Percentiles rank a stretch among this genome's conserved stretches.
Evolutionary conservation across 2,329 filamentous ascomycete species (phyloP).

Genomic region (Teratosphaeria viscida): DNA sequence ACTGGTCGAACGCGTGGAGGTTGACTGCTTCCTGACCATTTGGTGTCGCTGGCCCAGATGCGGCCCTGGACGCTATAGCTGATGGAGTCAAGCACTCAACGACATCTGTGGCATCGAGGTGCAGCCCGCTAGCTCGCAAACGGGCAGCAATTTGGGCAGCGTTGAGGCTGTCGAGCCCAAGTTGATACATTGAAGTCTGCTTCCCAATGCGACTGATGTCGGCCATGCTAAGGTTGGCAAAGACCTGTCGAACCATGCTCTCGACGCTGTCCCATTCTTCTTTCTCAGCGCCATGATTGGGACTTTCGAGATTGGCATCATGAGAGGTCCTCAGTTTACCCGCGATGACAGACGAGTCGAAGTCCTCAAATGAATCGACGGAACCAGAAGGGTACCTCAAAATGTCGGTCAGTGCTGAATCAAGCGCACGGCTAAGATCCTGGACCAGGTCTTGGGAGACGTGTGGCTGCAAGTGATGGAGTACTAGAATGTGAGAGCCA

Average conservation of each 20-base stretch:
- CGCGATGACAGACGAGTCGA: constrained; percentile 1
- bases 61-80: constrained; percentile 10
- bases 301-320: background rate
- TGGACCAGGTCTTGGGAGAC: constrained; percentile 37
- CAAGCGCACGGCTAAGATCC: constrained; percentile 20
- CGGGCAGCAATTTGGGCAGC: constrained; percentile 64
- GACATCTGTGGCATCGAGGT: constrained; percentile 60
- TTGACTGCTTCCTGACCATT: constrained; percentile 26
- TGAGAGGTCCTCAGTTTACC: background rate
- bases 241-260: constrained; percentile 41
- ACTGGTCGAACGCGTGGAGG: constrained; percentile 42
- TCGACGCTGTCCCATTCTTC: constrained; percentile 44
- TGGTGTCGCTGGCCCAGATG: background rate
- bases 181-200: constrained; percentile 66
- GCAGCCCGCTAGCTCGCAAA: constrained; percentile 50
- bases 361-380: constrained; percentile 10
- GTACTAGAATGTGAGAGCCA: constrained; percentile 36
- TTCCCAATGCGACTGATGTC: constrained; percentile 42
- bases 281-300: background rate
- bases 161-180: constrained; percentile 88
- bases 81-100: constrained; percentile 41
- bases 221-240: constrained; percentile 50
- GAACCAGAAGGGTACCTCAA: constrained; percentile 20
- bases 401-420: constrained; percentile 15
- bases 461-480: constrained; percentile 49